Percentiles rank a stretch among this genome's conserved stretches.
Conservation (phyloP, 1,139 yeast species). For the Lodderomyces oxycetoniae region DNA sequence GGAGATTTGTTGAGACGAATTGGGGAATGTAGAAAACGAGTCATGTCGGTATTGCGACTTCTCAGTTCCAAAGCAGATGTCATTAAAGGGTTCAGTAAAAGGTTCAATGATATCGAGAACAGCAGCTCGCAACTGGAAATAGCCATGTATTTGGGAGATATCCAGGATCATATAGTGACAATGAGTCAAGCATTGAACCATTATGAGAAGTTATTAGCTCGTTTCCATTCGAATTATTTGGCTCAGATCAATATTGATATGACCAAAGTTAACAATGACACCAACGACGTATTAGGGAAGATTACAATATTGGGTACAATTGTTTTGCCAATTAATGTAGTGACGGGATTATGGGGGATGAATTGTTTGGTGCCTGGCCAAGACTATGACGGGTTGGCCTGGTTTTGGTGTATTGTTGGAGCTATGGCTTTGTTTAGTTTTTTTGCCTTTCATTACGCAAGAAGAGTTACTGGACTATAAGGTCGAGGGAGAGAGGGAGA, state of each 20-base stretch:
- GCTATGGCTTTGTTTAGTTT: constrained; percentile 35
- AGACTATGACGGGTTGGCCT: constrained; percentile 58
- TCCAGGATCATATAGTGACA: constrained; percentile 90
- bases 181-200: constrained; percentile 95
- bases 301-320: constrained; percentile 92
- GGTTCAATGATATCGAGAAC: constrained; percentile 76
- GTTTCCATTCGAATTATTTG: constrained; percentile 90
- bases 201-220: constrained; percentile 85
- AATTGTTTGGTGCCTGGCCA: constrained; percentile 96
- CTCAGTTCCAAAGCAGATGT: constrained; percentile 95
- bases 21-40: constrained; percentile 92
- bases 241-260: constrained; percentile 96
- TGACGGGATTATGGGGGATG: constrained; percentile 99
- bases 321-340: constrained; percentile 87
- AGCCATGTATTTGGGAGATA: constrained; percentile 78
- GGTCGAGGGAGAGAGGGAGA: not conserved
- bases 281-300: constrained; percentile 92
- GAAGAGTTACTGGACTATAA: constrained; percentile 39
- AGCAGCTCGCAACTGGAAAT: constrained; percentile 30
- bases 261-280: constrained; percentile 96
- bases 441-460: constrained; percentile 40
- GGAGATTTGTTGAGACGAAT: constrained; percentile 93
- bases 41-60: constrained; percentile 81
- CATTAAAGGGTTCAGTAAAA: constrained; percentile 85
- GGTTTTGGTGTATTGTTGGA: constrained; percentile 61